phyloP scores from a whole-genome alignment of 805 yeast genomes.

The Candida oleophila region DNA sequence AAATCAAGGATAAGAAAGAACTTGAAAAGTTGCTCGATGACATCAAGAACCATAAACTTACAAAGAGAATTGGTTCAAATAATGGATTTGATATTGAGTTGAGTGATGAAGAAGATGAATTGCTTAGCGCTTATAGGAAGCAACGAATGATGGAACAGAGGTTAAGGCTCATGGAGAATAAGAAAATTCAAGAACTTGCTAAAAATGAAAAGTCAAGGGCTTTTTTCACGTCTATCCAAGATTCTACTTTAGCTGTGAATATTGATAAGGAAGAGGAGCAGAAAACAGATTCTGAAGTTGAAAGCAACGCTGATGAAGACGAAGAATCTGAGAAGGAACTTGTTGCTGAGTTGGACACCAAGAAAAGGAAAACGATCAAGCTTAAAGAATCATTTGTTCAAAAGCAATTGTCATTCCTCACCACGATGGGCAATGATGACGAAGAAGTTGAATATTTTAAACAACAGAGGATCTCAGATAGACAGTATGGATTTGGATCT shows the following conservation, averaged over 20 bases:
- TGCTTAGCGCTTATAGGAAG: conserved; percentile 45
- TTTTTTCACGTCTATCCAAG: conserved; percentile 63
- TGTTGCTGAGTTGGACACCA: conserved; percentile 16
- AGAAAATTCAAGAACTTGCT: conserved; percentile 41
- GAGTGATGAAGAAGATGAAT: conserved; percentile 74
- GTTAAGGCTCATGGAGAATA: conserved; percentile 47
- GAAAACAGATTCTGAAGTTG: conserved; percentile 18
- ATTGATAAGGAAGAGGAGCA: conserved; percentile 24
- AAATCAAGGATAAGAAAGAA: conserved; percentile 59
- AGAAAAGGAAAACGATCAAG: conserved; percentile 32
- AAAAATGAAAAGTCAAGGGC: conserved; percentile 61
- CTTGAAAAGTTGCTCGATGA: conserved; percentile 69
- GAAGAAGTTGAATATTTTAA: conserved; percentile 32
- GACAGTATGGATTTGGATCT: conserved; percentile 37
- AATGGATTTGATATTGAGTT: conserved; percentile 60
- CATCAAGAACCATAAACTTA: conserved; percentile 67
- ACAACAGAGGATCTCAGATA: conserved; percentile 28
- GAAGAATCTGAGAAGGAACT: conserved; percentile 14
- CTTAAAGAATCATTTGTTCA: conserved; percentile 57
- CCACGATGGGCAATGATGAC: conserved; percentile 19
- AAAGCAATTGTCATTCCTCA: conserved; percentile 53
- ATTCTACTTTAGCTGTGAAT: conserved; percentile 31
- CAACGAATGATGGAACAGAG: conserved; percentile 47
- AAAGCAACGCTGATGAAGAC: conserved; percentile 22
- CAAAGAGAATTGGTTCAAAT: conserved; percentile 53